phyloP scores from a whole-genome alignment of 495 filamentous ascomycete species.

The Aspergillus heteromorphus region DNA sequence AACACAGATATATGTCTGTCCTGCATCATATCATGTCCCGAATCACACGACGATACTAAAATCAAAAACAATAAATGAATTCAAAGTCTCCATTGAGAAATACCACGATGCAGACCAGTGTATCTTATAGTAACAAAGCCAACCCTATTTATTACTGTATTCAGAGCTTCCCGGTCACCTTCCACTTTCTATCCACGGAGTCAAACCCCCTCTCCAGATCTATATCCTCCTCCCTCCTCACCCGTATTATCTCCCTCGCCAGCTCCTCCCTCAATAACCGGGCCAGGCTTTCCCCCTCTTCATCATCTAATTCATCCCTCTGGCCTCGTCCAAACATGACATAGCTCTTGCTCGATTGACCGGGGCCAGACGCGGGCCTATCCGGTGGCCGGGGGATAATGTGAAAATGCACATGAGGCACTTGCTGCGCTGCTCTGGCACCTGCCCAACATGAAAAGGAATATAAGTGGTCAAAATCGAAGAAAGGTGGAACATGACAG shows the following conservation, averaged over 20 bases:
- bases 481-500: neutral
- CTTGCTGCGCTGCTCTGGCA: constrained; percentile 78
- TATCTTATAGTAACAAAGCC: neutral
- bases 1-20: neutral
- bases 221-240: constrained; percentile 38
- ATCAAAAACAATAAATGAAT: neutral
- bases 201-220: constrained; percentile 28
- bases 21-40: too few species aligned
- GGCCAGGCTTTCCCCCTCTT: constrained; percentile 64
- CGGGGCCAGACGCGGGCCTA: constrained; percentile 16
- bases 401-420: constrained; percentile 89
- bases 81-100: neutral
- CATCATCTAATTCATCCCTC: constrained; percentile 81
- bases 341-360: constrained; percentile 51
- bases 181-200: constrained; percentile 6
- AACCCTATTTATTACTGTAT: neutral
- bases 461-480: neutral
- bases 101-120: neutral
- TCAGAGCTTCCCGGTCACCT: constrained; percentile 19
- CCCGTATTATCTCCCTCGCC: constrained; percentile 46
- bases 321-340: constrained; percentile 79
- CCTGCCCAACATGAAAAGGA: constrained; percentile 37
- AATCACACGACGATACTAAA: neutral
- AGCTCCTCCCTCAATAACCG: constrained; percentile 56
- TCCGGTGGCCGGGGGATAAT: constrained; percentile 66